A percentile compares a stretch with the other conserved stretches of the same genome.
phyloP scores from a whole-genome alignment of 257 asterid species.

The Penstemon eatonii region DNA sequence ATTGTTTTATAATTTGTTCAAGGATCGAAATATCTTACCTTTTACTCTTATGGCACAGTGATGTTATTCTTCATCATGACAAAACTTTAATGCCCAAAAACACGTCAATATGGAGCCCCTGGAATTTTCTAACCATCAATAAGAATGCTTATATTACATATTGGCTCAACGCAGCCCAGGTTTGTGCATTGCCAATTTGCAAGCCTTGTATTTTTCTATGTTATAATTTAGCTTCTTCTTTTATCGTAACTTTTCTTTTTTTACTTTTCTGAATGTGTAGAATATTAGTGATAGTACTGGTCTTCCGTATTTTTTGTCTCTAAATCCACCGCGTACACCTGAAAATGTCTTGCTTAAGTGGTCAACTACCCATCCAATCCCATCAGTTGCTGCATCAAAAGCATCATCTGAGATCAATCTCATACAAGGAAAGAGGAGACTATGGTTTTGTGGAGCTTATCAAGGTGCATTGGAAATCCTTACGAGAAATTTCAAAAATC shows the following conservation, averaged over 20 bases:
- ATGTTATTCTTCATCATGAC: slow-evolving; percentile 71
- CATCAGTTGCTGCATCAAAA: slow-evolving; percentile 87
- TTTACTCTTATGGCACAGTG: slow-evolving; percentile 48
- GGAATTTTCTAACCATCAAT: slow-evolving; percentile 62
- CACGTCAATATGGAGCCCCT: slow-evolving; percentile 69
- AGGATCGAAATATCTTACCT: no score
- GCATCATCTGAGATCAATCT: slow-evolving; percentile 64
- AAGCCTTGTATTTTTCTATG: background rate
- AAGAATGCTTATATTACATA: slow-evolving; percentile 58
- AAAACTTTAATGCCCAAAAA: slow-evolving; percentile 63
- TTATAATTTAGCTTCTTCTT: background rate
- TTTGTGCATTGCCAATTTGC: slow-evolving; percentile 10
- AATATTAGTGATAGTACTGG: slow-evolving; percentile 63
- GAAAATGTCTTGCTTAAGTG: slow-evolving; percentile 65
- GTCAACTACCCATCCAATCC: slow-evolving; percentile 91
- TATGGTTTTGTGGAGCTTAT: slow-evolving; percentile 98
- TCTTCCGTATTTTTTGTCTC: slow-evolving; percentile 70
- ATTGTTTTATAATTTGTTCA: background rate
- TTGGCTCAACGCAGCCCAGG: slow-evolving; percentile 83
- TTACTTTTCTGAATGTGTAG: slow-evolving; percentile 30
- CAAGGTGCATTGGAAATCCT: slow-evolving; percentile 43
- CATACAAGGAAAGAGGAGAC: slow-evolving; percentile 84
- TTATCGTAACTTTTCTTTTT: background rate
- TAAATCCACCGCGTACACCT: slow-evolving; percentile 78
- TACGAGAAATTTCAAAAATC: background rate